phyloP scores from a whole-genome alignment of 441 rosid genomes.

The Arabidopsis lyrata region DNA sequence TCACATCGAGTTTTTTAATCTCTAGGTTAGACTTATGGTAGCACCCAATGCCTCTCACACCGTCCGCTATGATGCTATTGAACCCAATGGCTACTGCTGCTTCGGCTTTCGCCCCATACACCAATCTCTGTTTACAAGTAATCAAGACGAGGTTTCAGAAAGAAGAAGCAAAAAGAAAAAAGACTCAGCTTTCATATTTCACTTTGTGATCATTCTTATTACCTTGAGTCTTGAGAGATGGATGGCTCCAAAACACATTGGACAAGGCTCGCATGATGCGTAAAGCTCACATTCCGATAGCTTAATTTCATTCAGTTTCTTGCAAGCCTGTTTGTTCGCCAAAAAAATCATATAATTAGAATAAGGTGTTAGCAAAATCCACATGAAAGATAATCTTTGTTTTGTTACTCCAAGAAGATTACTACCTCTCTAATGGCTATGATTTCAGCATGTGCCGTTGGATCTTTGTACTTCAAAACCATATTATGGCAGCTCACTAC shows the following conservation, averaged over 20 bases:
- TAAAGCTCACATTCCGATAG: constrained; percentile 10
- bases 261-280: constrained; percentile 3
- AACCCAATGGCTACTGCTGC: background rate
- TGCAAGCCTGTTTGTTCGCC: background rate
- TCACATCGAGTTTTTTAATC: constrained; percentile 56
- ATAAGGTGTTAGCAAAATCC: background rate
- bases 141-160: background rate
- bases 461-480: background rate
- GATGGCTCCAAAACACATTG: background rate
- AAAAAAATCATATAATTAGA: background rate
- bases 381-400: background rate
- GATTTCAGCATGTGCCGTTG: background rate
- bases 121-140: constrained; percentile 4
- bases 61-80: background rate
- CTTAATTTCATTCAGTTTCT: background rate
- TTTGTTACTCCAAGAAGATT: background rate
- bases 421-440: constrained; percentile 14
- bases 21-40: background rate
- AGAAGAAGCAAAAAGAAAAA: background rate
- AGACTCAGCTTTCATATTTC: background rate
- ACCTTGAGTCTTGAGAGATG: constrained; percentile 7
- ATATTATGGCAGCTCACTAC: background rate
- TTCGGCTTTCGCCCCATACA: constrained; percentile 2
- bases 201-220: background rate
- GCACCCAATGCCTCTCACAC: background rate